Percentiles rank a stretch among this genome's conserved stretches.
phyloP scores from a whole-genome alignment of 305 asterid species.

The Plantago coronopus region DNA sequence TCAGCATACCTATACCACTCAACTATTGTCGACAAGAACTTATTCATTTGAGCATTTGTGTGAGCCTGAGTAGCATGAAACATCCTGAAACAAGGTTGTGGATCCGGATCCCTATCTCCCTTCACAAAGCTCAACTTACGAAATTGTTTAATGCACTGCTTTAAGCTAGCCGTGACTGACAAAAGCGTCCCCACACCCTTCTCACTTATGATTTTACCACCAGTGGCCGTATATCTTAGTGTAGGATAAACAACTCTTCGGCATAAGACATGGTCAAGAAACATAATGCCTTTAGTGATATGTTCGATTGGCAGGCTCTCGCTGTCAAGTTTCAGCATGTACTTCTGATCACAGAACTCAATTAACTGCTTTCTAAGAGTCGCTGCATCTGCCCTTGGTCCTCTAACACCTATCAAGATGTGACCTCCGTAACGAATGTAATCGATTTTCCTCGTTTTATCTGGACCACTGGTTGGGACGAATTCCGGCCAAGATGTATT shows the following conservation, averaged over 20 bases:
- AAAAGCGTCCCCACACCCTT: slow-evolving; percentile 89
- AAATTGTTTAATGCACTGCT: slow-evolving; percentile 85
- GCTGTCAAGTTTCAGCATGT: slow-evolving; percentile 81
- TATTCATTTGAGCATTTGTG: slow-evolving; percentile 96
- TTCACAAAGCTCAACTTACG: slow-evolving; percentile 73
- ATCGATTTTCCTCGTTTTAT: slow-evolving; percentile 90
- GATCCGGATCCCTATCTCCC: slow-evolving; percentile 96
- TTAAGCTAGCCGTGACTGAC: slow-evolving; percentile 90
- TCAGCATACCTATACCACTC: slow-evolving; percentile 98
- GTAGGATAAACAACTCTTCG: slow-evolving; percentile 95
- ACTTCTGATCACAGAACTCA: slow-evolving; percentile 81
- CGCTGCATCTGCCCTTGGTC: slow-evolving; percentile 96
- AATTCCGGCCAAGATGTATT: slow-evolving; percentile 98
- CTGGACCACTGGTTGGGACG: slow-evolving; percentile 94
- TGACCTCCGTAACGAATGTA: slow-evolving; percentile 91
- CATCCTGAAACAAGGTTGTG: slow-evolving; percentile 97
- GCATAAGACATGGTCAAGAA: slow-evolving; percentile 90
- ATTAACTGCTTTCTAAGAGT: slow-evolving; percentile 74
- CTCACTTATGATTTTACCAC: slow-evolving; percentile 94
- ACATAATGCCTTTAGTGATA: slow-evolving; percentile 92
- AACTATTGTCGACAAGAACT: slow-evolving; percentile 75
- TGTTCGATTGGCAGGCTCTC: slow-evolving; percentile 90
- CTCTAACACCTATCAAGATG: slow-evolving; percentile 84
- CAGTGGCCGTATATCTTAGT: slow-evolving; percentile 86
- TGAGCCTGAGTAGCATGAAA: slow-evolving; percentile 98